Conservation (phyloP, 1,284 basidiomycete genomes). For the Testicularia cyperi region DNA sequence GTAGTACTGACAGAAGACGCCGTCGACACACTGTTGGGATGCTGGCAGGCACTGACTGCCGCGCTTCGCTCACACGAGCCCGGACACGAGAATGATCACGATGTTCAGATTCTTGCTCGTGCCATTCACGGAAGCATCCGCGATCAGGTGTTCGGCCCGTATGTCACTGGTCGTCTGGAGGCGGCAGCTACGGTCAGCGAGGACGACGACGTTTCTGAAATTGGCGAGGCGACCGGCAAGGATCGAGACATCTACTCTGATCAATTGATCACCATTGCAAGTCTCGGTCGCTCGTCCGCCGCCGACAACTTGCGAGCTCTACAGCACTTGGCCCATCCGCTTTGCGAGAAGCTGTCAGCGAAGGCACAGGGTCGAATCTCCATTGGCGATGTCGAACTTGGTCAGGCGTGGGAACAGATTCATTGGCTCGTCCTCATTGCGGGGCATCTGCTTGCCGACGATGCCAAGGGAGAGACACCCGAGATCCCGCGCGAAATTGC, state of each 20-base stretch:
- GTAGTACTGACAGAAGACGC: conserved; percentile 38
- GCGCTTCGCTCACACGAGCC: conserved; percentile 18
- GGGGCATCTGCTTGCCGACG: conserved; percentile 48
- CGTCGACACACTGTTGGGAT: conserved; percentile 30
- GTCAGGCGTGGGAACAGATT: conserved; percentile 50
- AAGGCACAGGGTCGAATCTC: conserved; percentile 15
- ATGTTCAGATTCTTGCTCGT: conserved; percentile 15
- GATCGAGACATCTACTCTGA: conserved; percentile 52
- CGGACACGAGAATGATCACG: conserved; percentile 7
- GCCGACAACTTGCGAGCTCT: conserved; percentile 17
- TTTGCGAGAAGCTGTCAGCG: conserved; percentile 26
- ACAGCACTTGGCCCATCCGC: conserved; percentile 16
- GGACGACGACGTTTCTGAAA: conserved; percentile 34
- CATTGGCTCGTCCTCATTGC: conserved; percentile 52
- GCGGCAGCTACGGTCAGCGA: conserved; percentile 21
- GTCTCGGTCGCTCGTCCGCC: conserved; percentile 35
- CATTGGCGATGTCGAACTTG: conserved; percentile 14
- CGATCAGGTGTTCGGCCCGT: conserved; percentile 43
- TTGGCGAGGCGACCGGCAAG: conserved; percentile 34
- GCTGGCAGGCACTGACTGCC: conserved; percentile 26
- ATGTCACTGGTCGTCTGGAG: conserved; percentile 43
- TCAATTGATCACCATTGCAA: conserved; percentile 47
- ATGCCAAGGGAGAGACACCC: conserved; percentile 39
- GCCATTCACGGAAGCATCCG: conserved; percentile 39
- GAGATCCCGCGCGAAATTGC: conserved; percentile 34